Evolutionary conservation across 192 early-diverging fungal species (phyloP), one percentile per base, ranked within the genome.

Genomic region (Dimargaris xerosporica): DNA sequence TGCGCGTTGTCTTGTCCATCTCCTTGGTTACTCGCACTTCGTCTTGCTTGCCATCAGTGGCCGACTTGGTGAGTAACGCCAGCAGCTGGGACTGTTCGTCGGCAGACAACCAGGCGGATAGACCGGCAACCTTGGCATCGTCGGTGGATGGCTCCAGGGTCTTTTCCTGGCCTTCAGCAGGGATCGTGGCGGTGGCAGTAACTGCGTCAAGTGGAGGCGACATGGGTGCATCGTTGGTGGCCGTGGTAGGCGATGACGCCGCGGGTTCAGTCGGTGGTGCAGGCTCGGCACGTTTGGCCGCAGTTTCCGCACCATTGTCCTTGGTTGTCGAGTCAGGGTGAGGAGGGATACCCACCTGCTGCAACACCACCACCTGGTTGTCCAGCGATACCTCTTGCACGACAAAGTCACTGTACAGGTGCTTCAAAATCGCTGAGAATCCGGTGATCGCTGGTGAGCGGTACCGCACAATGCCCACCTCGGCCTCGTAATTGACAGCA

Each of bases 371-470:
- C 2, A 88, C 78, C 26, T 80, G 66, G 21, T 89, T 89, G 23
- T 71, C 62, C 39, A 66, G 59, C 65, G 87, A 85, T 19, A 98
- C 85, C 78, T 98, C 95, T 72, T 92, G 85, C 28, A 98, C 95
- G 41, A 91, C 73, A 72, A 98, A 98, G 69, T 98, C 95, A 0
- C 80, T 72, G 53, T 77, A 86, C 65, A 93, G 88, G 66, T 67
- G 68, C 65, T 77, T 78, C 67, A 78, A 71, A 0, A 78, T 71
- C 16, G 67, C 73, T 12, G 68, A 54, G 43, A 73, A 78, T 62
- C 63, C 6, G 46, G 63, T 16, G 60, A 15, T 0, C 43, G 30
- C 26, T 61, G 68, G 30, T 61, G 43, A 7, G 31, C 56, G 56
- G 31, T 41, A 59, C 12, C 28, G 23, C 19, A 29, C 19, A 23